Base-by-base conservation (phyloP, 371 early-diverging fungal genomes). In the Mortierella sp. region DNA sequence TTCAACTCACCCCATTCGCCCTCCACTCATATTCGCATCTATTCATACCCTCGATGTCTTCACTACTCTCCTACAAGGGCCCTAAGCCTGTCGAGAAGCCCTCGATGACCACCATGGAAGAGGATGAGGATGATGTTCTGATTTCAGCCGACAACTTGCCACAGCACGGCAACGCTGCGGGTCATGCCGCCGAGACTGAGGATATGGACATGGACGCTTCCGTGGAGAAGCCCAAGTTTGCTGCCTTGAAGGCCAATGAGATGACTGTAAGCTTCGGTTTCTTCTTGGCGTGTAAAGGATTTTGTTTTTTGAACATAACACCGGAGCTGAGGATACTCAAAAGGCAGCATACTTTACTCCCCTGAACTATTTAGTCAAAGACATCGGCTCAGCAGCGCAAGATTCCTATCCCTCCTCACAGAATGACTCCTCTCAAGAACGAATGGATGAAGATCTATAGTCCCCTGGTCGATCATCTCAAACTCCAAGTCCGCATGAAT, bases 371-470 rank as follows among this genome's bases (percentile, higher is more conserved):
- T n/a, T 41, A 73, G 75, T 55, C 64, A 54, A 73, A 73, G 58
- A 30, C 48, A 31, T 54, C 67, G 17, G 41, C 73, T 51, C 90
- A 93, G 64, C 72, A 80, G 58, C 93, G 97, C 63, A 91, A 87
- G 69, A 87, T 98, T 52, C 91, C 94, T 31, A 93, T 99, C 61
- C 99, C 99, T 24, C 90, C 91, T 39, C 94, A 97, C 75, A 92
- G 98, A 62, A 81, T 99, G 72, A 86, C 94, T 17, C 95, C 96
- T 17, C 84, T 99, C 47, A 98, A 96, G 81, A 90, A 93, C 53
- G 89, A 94, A 54, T 99, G 99, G 99, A 72, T 98, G 70, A 95
- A 99, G 78, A 92, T 99, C 70, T 99, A 99, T 84, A 91, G 98
- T 30, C 99, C 99, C n/a, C 85, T 99, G 30, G 99, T 99, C 8